A percentile compares a stretch with the other conserved stretches of the same genome.
Conservation (phyloP, 225 moss, liverwort and hornwort genomes). For the Thuidium tamariscinum region DNA sequence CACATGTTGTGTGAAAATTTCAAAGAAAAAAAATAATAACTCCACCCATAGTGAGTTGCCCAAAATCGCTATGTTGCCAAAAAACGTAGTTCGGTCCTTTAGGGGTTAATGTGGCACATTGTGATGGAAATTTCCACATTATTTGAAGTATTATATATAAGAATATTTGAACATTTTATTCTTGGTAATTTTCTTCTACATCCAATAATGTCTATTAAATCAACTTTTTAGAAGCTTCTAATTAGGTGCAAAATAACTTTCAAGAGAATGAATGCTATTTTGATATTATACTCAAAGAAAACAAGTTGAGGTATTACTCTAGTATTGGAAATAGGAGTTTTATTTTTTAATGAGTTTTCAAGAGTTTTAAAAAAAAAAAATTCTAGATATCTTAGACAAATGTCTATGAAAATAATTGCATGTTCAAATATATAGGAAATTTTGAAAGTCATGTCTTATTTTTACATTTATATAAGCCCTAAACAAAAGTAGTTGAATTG, state of each 20-base stretch:
- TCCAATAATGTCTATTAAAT: not conserved
- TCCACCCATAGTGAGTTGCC: too few species aligned
- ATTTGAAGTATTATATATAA: not conserved
- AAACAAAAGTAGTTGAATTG: too few species aligned
- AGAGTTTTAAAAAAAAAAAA: too few species aligned
- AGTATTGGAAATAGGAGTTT: not conserved
- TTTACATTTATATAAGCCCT: not conserved
- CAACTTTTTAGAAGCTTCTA: not conserved
- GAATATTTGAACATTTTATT: not conserved
- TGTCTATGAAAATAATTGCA: not conserved
- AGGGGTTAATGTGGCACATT: accelerated
- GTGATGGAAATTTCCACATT: not conserved
- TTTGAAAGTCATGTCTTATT: not conserved
- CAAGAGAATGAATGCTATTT: not conserved
- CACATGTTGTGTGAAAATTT: too few species aligned
- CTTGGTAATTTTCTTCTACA: not conserved
- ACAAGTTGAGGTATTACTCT: not conserved
- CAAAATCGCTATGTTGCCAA: too few species aligned
- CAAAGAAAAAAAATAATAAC: too few species aligned
- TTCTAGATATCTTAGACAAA: not conserved
- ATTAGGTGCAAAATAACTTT: accelerated
- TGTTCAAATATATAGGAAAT: accelerated
- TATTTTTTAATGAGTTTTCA: not conserved
- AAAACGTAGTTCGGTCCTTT: too few species aligned
- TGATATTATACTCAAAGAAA: accelerated